Base-by-base conservation (phyloP, 805 yeast species). In the Spathaspora girioi region DNA sequence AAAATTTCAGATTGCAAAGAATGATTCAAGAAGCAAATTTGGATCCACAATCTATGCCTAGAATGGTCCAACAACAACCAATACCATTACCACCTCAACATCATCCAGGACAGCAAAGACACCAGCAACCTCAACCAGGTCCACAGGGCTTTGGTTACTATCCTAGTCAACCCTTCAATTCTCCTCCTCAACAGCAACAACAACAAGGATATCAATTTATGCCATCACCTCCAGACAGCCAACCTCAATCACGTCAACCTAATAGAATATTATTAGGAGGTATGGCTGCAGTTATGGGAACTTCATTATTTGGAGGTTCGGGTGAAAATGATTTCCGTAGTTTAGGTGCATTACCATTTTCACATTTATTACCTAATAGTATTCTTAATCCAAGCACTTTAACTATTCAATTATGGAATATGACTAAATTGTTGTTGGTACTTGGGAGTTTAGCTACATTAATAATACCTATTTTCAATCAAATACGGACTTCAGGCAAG, bases 281-380 rank as follows among this genome's bases (percentile, higher is more conserved):
- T 18, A 71, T 84, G 72, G 84, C 87, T 20, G 74, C 83, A 48
- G 75, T 84, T 59, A 75, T 83, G 68, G 89, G 89, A 26, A 77
- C 86, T 2, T 79, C 86, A 1, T 69, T 82, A 46, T 71, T 79
- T 50, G 81, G 80, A 49, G 86, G 82, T 45, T 70, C 75, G 46
- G 70, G 66, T 29, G 62, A 60, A 35, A 64, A 68, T 51, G 78
- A 71, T 52, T 69, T 70, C 59, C 73, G 74, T 58, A 78, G 82
- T 2, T 64, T 81, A 55, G 69, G 78, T 50, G 73, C 82, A 0
- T 55, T 79, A 43, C 85, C 85, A 10, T 57, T 68, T 27, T 47
- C 55, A 3, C 46, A 49, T 26, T 50, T 67, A 29, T 55, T 63
- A 20, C 67, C 68, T 7, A 38, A 51, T 26, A 46, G 58, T 2